These are phyloP conservation scores for Phytophthora sp. DNA, from an alignment of 352 stramenopile genomes.

Conservation along the genomic window DNA sequence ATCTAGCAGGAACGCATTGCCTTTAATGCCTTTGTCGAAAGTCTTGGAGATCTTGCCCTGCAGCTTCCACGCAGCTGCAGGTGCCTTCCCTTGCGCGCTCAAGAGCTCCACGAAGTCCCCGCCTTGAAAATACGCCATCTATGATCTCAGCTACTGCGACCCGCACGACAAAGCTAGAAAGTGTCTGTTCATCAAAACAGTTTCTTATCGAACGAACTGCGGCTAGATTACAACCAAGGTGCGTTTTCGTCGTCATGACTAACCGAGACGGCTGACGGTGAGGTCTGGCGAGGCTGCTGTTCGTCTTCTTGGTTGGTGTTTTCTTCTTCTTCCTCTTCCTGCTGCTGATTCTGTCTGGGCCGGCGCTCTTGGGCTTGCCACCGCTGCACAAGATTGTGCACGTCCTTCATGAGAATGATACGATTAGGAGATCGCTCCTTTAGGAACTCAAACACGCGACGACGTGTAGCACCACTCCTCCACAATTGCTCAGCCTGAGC, in stretches of 20 bases:
- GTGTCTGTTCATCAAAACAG: slow-evolving; percentile 27
- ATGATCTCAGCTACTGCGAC: neutral
- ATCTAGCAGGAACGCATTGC: slow-evolving; percentile 80
- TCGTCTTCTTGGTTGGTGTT: slow-evolving; percentile 8
- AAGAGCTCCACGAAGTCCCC: slow-evolving; percentile 85
- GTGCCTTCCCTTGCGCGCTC: slow-evolving; percentile 76
- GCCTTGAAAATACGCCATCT: slow-evolving; percentile 76
- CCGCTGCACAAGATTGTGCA: slow-evolving; percentile 78
- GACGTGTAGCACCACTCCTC: slow-evolving; percentile 55
- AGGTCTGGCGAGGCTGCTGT: slow-evolving; percentile 4
- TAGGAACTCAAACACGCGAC: slow-evolving; percentile 76
- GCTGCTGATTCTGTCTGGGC: neutral
- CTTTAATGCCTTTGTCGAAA: slow-evolving; percentile 84
- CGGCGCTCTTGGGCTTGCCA: slow-evolving; percentile 60
- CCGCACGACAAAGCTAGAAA: slow-evolving; percentile 19
- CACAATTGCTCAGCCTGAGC: slow-evolving; percentile 65
- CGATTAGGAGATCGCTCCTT: slow-evolving; percentile 61
- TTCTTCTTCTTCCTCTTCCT: neutral
- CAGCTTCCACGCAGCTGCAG: slow-evolving; percentile 70
- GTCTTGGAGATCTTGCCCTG: slow-evolving; percentile 79
- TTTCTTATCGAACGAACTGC: slow-evolving; percentile 9
- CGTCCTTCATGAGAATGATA: slow-evolving; percentile 81
- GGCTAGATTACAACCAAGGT: slow-evolving; percentile 32
- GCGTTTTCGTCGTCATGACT: slow-evolving; percentile 16
- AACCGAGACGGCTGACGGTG: slow-evolving; percentile 2